Evolutionary conservation across 2,329 filamentous ascomycete genomes (phyloP), one percentile per base, ranked within the genome.

Genomic region (Acarospora socialis): DNA sequence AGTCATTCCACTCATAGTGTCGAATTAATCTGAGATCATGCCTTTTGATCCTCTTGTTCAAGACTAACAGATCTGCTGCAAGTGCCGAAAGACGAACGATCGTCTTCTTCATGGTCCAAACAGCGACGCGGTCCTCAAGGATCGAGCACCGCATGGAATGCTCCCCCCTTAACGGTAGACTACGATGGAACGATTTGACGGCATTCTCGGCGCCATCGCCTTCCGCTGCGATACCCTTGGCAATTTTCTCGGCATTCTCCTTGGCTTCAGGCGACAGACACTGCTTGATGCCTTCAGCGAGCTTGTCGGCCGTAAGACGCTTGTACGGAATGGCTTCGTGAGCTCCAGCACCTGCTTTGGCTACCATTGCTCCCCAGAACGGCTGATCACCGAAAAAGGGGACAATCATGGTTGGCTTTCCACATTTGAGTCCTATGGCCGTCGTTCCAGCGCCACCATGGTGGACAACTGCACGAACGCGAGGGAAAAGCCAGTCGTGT

Each of bases 21-120:
- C 61, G 49, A 15, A 60, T 45, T 14, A 68, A 49, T 25, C 59
- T 55, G 4, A 71, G 48, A 23, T 67, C 58, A 7, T 54, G 54
- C 53, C 60, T 63, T 30, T 62, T 60, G 28, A 73, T 49, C 44
- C 65, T 66, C 37, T 61, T 61, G 42, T 64, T 57, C 31, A 68
- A 57, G 3, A 66, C 55, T 5, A 73, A 43, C 0, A 72, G 48
- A 23, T 68, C 60, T 0, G 67, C 68, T 3, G 70, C 70, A 12
- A 68, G 46, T 1, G 66, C 57, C 3, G 60, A 68, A 0, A 73
- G 47, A 28, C 60, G 56, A 13, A 69, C 41, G 6, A 52, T 50
- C 1, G 60, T 62, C 19, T 57, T 52, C 39, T 63, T 65, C 17
- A 65, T 49, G 12, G 54, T 49, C 70, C 69, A 73, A 0, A 59